Conservation (phyloP, 306 rosid species). For the Astragalus membranaceus region DNA sequence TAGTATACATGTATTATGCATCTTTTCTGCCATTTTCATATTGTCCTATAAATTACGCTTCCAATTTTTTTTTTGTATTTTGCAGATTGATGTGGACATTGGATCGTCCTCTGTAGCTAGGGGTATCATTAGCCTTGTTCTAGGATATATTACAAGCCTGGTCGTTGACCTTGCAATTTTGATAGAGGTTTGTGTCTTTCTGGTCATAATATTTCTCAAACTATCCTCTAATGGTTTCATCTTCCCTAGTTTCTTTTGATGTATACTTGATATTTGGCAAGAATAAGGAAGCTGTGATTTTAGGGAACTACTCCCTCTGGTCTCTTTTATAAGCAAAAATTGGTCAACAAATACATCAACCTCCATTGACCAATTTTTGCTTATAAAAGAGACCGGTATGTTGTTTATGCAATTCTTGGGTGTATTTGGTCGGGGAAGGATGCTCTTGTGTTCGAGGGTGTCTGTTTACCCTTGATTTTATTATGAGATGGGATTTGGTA, state of each 20-base stretch:
- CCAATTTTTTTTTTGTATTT: slow-evolving; percentile 8
- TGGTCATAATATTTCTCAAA: not conserved
- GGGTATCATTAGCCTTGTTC: slow-evolving; percentile 80
- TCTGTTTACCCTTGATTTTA: not conserved
- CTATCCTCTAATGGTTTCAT: slow-evolving; percentile 1
- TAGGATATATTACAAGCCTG: slow-evolving; percentile 90
- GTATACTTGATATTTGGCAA: not conserved
- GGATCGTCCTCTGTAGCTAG: slow-evolving; percentile 97
- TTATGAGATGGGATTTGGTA: not conserved
- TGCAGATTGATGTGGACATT: slow-evolving; percentile 96
- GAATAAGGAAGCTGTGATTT: not conserved
- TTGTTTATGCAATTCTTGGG: not conserved
- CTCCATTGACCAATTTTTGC: too few species aligned
- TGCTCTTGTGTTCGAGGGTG: not conserved
- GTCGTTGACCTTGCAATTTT: slow-evolving; percentile 93
- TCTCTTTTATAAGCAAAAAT: too few species aligned
- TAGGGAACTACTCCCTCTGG: not conserved
- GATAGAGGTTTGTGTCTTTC: slow-evolving; percentile 65
- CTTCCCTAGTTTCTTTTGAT: not conserved
- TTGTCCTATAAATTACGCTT: slow-evolving; percentile 1
- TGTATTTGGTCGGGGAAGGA: slow-evolving; percentile 4
- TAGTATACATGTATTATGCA: not conserved
- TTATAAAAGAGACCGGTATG: not conserved
- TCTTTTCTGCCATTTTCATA: not conserved
- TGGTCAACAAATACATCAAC: too few species aligned